Base-by-base conservation (phyloP, 345 rosid genomes). In the Populus deltoides region DNA sequence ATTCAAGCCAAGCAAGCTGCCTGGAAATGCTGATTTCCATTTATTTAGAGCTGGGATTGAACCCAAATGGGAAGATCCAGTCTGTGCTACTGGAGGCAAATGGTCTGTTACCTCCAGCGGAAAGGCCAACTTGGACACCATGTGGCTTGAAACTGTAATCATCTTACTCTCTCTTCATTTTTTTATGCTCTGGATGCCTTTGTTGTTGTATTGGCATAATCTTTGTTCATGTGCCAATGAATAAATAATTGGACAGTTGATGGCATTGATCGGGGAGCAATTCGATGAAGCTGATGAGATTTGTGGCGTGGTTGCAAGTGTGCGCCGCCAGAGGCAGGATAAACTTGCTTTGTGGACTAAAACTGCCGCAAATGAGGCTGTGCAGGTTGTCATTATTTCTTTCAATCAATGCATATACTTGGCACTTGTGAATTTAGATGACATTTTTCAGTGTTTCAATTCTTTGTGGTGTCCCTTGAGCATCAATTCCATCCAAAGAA, bases 51-150 rank as follows among this genome's bases (percentile, higher is more conserved):
- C 81, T 81, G 99, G 98, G 38, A 72, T 95, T 82, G 98, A 93
- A 75, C 99, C 99, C 15, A 95, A 93, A 75, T 95, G 98, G 99
- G 99, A 95, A 86, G 99, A 95, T 87, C 97, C 97, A 0, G 97
- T 89, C 85, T 92, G 97, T 82, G 94, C 97, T 66, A 74, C 85
- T 85, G 98, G 99, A 45, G 99, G 99, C 38, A 95, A 93, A 83
- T 95, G 99, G 99, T 79, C 95, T 47, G 87, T 93, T 77, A 70
- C 85, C 29, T 71, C 79, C 75, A 78, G 72, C 80, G 84, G 90
- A 79, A 93, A 91, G 85, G 8, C 81, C 70, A 78, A 71, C 74
- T 86, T 95, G 31, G 97, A 93, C 73, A 73, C 81, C 59, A 86
- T 87, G 92, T 94, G 99, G 98, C 95, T 90, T 35, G 97, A 95